Percentiles rank a stretch among this genome's conserved stretches.
Conservation (phyloP, 768 basidiomycete species). For the Xerocomellus amylosporus region DNA sequence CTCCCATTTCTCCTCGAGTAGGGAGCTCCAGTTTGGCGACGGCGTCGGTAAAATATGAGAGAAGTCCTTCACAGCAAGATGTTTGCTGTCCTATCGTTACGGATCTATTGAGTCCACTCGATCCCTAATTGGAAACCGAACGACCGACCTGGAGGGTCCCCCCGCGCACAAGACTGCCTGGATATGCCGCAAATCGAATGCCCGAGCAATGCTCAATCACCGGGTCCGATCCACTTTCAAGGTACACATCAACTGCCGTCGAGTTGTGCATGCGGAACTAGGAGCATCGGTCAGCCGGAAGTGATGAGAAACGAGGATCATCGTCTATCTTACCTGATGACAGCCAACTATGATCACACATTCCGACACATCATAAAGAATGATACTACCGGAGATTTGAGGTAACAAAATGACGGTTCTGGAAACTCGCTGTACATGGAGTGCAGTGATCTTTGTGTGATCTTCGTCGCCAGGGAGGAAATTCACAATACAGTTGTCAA, state of each 20-base stretch:
- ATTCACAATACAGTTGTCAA: slow-evolving; percentile 71
- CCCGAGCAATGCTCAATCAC: slow-evolving; percentile 72
- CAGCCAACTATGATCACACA: slow-evolving; percentile 71
- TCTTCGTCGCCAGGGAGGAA: slow-evolving; percentile 37
- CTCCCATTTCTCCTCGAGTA: slow-evolving; percentile 16
- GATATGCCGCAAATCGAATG: slow-evolving; percentile 67
- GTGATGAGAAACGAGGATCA: not conserved
- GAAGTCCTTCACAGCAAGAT: slow-evolving; percentile 73
- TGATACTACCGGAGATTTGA: slow-evolving; percentile 61
- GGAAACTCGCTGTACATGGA: slow-evolving; percentile 48
- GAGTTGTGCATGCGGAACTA: slow-evolving; percentile 91
- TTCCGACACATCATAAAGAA: slow-evolving; percentile 60
- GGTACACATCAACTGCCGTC: slow-evolving; percentile 56
- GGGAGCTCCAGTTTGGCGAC: slow-evolving; percentile 69
- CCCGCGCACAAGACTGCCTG: slow-evolving; percentile 26
- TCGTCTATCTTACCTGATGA: slow-evolving; percentile 61
- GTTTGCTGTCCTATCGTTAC: slow-evolving; percentile 33
- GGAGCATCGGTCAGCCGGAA: not conserved
- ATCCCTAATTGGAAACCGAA: not conserved
- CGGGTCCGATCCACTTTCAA: slow-evolving; percentile 67
- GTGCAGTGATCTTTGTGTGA: slow-evolving; percentile 10
- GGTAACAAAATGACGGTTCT: slow-evolving; percentile 68
- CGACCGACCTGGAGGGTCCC: slow-evolving; percentile 15
- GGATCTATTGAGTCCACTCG: not conserved
- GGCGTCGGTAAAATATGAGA: slow-evolving; percentile 74